phyloP scores from a whole-genome alignment of 768 basidiomycete genomes.

The Galerina marginata region DNA sequence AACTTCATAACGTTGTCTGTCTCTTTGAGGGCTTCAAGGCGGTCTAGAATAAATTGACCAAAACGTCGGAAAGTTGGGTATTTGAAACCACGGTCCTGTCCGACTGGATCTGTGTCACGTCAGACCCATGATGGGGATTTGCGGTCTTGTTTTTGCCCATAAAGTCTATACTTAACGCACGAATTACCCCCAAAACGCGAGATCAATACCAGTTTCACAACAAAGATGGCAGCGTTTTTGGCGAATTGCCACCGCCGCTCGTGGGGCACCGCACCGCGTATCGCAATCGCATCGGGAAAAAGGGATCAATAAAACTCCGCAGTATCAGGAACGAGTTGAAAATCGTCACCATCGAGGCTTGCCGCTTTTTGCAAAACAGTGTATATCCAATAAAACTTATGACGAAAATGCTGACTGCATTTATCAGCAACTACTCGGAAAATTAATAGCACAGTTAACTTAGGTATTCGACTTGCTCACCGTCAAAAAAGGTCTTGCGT shows the following conservation, averaged over 20 bases:
- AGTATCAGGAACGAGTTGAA: conserved; percentile 1
- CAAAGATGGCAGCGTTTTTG: conserved; percentile 1
- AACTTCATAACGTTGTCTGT: not conserved
- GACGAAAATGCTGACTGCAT: no score
- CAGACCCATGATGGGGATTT: conserved; percentile 13
- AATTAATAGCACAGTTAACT: no score
- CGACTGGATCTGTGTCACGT: conserved; percentile 15
- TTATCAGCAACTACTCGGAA: no score
- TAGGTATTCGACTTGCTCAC: no score
- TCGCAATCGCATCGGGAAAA: not conserved
- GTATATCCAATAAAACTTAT: no score
- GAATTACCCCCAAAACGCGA: not conserved
- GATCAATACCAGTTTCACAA: no score
- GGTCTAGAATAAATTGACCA: not conserved
- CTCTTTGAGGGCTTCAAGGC: not conserved
- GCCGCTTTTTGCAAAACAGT: no score
- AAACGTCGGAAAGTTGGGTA: conserved; percentile 1
- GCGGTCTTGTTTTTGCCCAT: conserved; percentile 6
- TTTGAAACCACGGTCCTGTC: not conserved
- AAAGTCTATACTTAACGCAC: not conserved
- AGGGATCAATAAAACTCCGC: conserved; percentile 10
- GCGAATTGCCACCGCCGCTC: not conserved
- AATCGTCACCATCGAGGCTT: not conserved
- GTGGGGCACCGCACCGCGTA: not conserved
- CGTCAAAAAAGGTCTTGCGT: no score